Base-by-base conservation (phyloP, 495 filamentous ascomycete species). In the Cenococcum geophilum region DNA sequence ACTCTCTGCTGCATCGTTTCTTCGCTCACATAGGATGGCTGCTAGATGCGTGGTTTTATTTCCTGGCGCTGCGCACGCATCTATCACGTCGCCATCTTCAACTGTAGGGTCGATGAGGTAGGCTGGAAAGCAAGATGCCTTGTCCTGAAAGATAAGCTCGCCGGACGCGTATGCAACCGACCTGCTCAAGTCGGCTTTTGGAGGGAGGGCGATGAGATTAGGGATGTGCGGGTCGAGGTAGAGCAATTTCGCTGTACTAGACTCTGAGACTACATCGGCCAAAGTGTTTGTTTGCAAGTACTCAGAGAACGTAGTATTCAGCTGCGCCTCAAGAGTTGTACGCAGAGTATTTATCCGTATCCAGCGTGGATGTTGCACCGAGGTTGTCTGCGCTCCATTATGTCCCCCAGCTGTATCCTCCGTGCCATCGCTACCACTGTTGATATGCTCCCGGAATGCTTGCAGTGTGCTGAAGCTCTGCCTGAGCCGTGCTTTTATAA, bases 41-140 rank as follows among this genome's bases (percentile, higher is more conserved):
- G 91, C 91, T 51, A 97, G 73, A 76, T 97, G 93, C 4, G 93
- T 97, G 1, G 93, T 97, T 73, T 98, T 98, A 69, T 98, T 98
- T 9, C 93, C 93, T 6, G 93, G 93, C 6, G 93, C 93, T 0
- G 93, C 87, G 70, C 92, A 96, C 0, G 89, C 88, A 74, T 98
- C 93, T 4, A 97, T 78, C 20, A 96, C 75, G 62, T 92, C 83
- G 1, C 88, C 89, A 58, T 84, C 78, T 53, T 78, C 76, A 3
- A 77, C 64, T 0, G 69, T 68, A 4, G 84, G 80, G 55, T 91
- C 82, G 0, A 97, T 75, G 0, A 98, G 76, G 69, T 90, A 89
- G 0, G 92, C 93, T 4, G 93, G 92, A 65, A 98, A 96, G 66
- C 93, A 98, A 0, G 90, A 95, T 1, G 93, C 95, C 70, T 96